phyloP scores from a whole-genome alignment of 768 basidiomycete genomes.

The Pleurotus djamor region DNA sequence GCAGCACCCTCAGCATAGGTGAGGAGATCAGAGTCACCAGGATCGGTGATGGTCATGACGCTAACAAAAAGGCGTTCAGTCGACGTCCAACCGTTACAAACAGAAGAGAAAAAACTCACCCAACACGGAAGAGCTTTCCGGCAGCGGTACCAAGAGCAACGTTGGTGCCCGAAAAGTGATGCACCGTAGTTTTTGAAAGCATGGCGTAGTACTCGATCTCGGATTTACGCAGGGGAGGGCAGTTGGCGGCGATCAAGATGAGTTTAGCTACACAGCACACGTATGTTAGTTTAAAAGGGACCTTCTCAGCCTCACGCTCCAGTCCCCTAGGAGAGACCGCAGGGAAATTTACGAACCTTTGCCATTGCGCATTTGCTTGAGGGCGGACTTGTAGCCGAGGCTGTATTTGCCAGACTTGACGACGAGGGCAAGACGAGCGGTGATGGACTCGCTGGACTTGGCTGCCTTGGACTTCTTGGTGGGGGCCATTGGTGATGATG shows the following conservation, averaged over 20 bases:
- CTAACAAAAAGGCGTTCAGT: slow-evolving; percentile 33
- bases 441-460: slow-evolving; percentile 92
- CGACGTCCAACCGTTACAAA: neutral
- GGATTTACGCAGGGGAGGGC: slow-evolving; percentile 97
- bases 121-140: slow-evolving; percentile 98
- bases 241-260: slow-evolving; percentile 97
- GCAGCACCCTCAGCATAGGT: slow-evolving; percentile 76
- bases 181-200: slow-evolving; percentile 98
- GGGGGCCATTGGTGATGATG: slow-evolving; percentile 70
- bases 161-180: slow-evolving; percentile 97
- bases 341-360: slow-evolving; percentile 71
- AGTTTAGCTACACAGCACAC: slow-evolving; percentile 76
- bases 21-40: slow-evolving; percentile 95
- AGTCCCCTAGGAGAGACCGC: slow-evolving; percentile 72
- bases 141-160: slow-evolving; percentile 98
- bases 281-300: slow-evolving; percentile 74
- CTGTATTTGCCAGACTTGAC: slow-evolving; percentile 99
- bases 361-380: slow-evolving; percentile 97
- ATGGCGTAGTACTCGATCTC: slow-evolving; percentile 99
- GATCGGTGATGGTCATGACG: slow-evolving; percentile 96
- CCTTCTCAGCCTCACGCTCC: slow-evolving; percentile 99
- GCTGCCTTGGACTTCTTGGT: slow-evolving; percentile 93
- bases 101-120: slow-evolving; percentile 42
- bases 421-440: slow-evolving; percentile 89
- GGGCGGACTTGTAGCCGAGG: slow-evolving; percentile 96